A percentile compares a stretch with the other conserved stretches of the same genome.
Evolutionary conservation across 768 basidiomycete genomes (phyloP).

Genomic region (Auricularia auricula-judae): DNA sequence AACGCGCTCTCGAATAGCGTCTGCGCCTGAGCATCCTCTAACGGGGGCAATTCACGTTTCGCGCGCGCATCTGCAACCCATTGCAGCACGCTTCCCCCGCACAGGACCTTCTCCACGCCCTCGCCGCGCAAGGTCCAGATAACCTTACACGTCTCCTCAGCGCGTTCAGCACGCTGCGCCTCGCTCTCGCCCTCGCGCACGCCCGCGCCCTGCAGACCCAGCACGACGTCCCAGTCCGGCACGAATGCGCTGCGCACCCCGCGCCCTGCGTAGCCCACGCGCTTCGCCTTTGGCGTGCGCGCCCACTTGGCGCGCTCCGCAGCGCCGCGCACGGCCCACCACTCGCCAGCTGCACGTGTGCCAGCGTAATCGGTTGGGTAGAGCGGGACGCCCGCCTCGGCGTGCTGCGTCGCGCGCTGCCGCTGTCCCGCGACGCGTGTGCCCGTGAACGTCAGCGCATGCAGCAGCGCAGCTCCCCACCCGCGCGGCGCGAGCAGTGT

Average conservation of each 20-base stretch:
- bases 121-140: slow-evolving; percentile 62
- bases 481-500: slow-evolving; percentile 77
- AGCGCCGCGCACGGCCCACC: slow-evolving; percentile 35
- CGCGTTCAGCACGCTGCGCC: slow-evolving; percentile 13
- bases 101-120: slow-evolving; percentile 29
- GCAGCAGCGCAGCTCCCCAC: slow-evolving; percentile 86
- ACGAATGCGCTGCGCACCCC: slow-evolving; percentile 62
- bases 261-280: slow-evolving; percentile 56
- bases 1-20: slow-evolving; percentile 50
- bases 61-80: slow-evolving; percentile 49
- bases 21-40: slow-evolving; percentile 22
- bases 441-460: slow-evolving; percentile 71
- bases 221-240: slow-evolving; percentile 63
- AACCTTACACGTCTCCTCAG: slow-evolving; percentile 7
- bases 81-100: slow-evolving; percentile 36
- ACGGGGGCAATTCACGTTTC: slow-evolving; percentile 37
- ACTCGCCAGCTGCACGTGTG: slow-evolving; percentile 40
- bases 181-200: slow-evolving; percentile 4
- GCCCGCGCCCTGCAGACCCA: slow-evolving; percentile 32
- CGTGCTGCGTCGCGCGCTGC: slow-evolving; percentile 69
- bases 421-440: slow-evolving; percentile 79
- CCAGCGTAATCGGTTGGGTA: slow-evolving; percentile 79
- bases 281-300: slow-evolving; percentile 79
- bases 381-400: slow-evolving; percentile 62
- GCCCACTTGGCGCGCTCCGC: slow-evolving; percentile 58